Evolutionary conservation across 345 rosid genomes (phyloP).

Genomic region (Rhodamnia rubescens): DNA sequence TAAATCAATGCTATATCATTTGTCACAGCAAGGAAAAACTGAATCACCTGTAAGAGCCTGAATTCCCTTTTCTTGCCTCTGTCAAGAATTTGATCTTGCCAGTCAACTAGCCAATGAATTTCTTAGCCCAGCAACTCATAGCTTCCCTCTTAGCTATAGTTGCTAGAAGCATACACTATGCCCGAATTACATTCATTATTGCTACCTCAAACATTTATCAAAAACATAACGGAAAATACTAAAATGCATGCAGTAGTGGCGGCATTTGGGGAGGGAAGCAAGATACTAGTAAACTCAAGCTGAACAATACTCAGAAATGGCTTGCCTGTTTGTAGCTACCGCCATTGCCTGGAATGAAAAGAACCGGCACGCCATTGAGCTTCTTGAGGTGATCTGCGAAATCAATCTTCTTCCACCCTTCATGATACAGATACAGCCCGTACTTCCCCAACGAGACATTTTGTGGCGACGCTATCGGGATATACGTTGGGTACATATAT

Average conservation of each 20-base stretch:
- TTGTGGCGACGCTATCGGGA: slow-evolving; percentile 49
- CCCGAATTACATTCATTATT: neutral
- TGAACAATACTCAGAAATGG: neutral
- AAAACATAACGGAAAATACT: neutral
- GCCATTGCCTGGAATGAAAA: slow-evolving; percentile 91
- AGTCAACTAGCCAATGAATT: neutral
- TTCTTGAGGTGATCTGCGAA: slow-evolving; percentile 64
- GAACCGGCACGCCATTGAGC: slow-evolving; percentile 88
- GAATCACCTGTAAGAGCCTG: neutral
- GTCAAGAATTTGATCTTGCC: neutral
- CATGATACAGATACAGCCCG: slow-evolving; percentile 78
- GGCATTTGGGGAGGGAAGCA: neutral
- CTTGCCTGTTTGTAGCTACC: slow-evolving; percentile 95
- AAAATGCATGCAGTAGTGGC: neutral
- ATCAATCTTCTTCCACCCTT: slow-evolving; percentile 96
- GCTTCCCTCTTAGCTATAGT: neutral
- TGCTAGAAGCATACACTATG: neutral
- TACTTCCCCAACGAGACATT: slow-evolving; percentile 44
- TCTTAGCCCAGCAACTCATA: neutral
- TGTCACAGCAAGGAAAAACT: neutral
- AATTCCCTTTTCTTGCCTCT: neutral
- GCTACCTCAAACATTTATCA: neutral
- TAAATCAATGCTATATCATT: neutral
- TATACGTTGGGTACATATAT: slow-evolving; percentile 93
- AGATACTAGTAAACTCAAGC: neutral